Base-by-base conservation (phyloP, 1,284 basidiomycete genomes). In the Ustilago tritici region DNA sequence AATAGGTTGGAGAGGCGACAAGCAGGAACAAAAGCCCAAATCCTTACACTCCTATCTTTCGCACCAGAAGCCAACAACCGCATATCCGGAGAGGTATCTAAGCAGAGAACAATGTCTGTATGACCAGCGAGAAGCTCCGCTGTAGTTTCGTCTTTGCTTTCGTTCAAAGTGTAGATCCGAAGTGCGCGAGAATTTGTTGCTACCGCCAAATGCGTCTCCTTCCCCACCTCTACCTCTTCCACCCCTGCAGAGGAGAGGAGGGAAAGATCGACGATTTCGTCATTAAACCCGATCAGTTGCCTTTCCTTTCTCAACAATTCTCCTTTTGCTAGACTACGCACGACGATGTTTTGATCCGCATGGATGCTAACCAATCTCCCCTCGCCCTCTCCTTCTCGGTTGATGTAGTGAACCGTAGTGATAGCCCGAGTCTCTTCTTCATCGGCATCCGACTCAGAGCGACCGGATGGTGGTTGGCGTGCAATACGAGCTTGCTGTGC, bases 171-270 rank as follows among this genome's bases (percentile, higher is more conserved):
- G 87, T 98, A 99, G 6, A 99, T 88, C 15, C 95, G 91, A 70
- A 99, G 92, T 36, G 95, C 90, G 32, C 93, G 93, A 2, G 95
- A 97, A 87, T 99, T 99, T 43, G 97, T 96, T 9, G 96, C 96
- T 14, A 99, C 89, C 11, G 95, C 97, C 35, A 99, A 87, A 82
- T 94, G 92, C 1, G 91, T 90, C 82, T 93, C 92, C 47, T 69
- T 43, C 6, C 3, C 31, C 11, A n/a, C 64, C 15, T n/a, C n/a
- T n/a, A 57, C 41, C n/a, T 15, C 34, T 7, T 31, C 17, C 19
- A 7, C 43, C 3, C 19, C 43, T 10, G 40, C 40, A 15, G 43
- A 46, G 2, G 78, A 62, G 0, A 85, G 69, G 4, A 86, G 69
- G 7, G 82, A 70, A 67, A 99, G 89, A 82, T 98, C 96, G 57